phyloP scores from a whole-genome alignment of 345 rosid genomes.

The Anastatica hierochuntica region DNA sequence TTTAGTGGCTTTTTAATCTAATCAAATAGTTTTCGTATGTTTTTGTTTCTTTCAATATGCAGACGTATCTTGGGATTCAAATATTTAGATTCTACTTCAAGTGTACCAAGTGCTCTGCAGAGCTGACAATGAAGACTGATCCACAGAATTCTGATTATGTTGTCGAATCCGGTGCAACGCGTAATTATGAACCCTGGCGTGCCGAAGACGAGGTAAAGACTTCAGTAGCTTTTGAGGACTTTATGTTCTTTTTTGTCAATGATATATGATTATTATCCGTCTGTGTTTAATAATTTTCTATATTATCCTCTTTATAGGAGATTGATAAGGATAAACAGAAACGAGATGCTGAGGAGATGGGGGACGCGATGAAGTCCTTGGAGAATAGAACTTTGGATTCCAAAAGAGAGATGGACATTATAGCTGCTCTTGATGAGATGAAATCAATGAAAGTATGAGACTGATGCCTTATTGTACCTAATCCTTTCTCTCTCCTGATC shows the following conservation, averaged over 20 bases:
- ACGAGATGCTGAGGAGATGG: slow-evolving; percentile 82
- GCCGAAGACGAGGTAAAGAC: slow-evolving; percentile 69
- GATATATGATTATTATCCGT: too few relatives aligned
- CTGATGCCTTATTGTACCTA: not conserved
- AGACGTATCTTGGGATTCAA: slow-evolving; percentile 90
- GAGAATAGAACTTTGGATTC: slow-evolving; percentile 88
- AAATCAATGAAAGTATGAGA: slow-evolving; percentile 63
- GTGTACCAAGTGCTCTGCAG: slow-evolving; percentile 92
- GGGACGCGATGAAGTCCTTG: slow-evolving; percentile 91
- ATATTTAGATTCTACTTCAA: slow-evolving; percentile 87
- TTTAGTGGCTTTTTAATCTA: not conserved
- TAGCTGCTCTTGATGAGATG: slow-evolving; percentile 93
- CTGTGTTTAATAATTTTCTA: not conserved
- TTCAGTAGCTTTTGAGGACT: slow-evolving; percentile 5
- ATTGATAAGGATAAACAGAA: slow-evolving; percentile 43
- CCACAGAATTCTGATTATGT: slow-evolving; percentile 90
- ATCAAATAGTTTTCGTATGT: too few relatives aligned
- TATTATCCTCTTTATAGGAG: slow-evolving; percentile 28
- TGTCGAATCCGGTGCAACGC: slow-evolving; percentile 76
- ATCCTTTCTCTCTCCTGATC: not conserved
- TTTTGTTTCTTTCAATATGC: slow-evolving; percentile 15
- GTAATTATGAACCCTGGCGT: slow-evolving; percentile 97
- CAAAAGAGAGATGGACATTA: slow-evolving; percentile 88
- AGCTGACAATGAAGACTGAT: slow-evolving; percentile 78
- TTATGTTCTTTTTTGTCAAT: not conserved